Base-by-base conservation (phyloP, 1,284 basidiomycete species). In the Papiliotrema laurentii region DNA sequence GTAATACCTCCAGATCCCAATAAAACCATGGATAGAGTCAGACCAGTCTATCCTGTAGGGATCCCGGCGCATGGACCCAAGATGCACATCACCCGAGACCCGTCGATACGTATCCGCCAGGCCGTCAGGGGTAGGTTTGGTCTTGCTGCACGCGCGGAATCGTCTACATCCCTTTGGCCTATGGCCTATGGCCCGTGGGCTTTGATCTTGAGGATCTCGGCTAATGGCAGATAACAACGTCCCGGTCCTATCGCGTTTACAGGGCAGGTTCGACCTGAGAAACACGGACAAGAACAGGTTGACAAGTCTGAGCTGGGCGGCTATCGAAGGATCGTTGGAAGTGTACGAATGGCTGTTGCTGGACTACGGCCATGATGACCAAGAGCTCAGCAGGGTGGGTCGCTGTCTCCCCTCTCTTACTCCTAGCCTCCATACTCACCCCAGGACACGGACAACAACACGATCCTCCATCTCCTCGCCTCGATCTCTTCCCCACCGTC, bases 221-320 rank as follows among this genome's bases (percentile, higher is more conserved):
- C 51, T 51, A 34, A 53, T 16, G 5, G 51, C 34, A 93, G 90
- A 92, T 76, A 91, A 93, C 76, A 92, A 92, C 73, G 81, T 93
- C 54, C 85, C 90, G 58, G 82, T 92, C 54, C 87, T 93, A 64
- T 85, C 83, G 73, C 80, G 89, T 39, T 56, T 76, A 21, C 59
- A 83, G 83, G 76, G 83, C 63, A 87, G 85, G 25, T 58, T 56
- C 16, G 89, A 93, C 66, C 82, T 93, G 77, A 81, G 91, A 25
- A 94, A 94, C 74, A 82, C 87, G 7, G 91, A 96, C 73, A 49
- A 59, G 43, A 54, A 62, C 48, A 80, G 88, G 1, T 84, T 86
- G 65, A 94, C 91, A 0, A 89, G 86, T 18, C 73, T 96, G 6
- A 88, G 88, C 13, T 92, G 89, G 86, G 84, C 91, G 0, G 89